Percentiles rank a stretch among this genome's conserved stretches.
These are phyloP conservation scores for Phyllosticta capitalensis DNA, from an alignment of 2,329 filamentous ascomycete genomes.

Conservation along the genomic window DNA sequence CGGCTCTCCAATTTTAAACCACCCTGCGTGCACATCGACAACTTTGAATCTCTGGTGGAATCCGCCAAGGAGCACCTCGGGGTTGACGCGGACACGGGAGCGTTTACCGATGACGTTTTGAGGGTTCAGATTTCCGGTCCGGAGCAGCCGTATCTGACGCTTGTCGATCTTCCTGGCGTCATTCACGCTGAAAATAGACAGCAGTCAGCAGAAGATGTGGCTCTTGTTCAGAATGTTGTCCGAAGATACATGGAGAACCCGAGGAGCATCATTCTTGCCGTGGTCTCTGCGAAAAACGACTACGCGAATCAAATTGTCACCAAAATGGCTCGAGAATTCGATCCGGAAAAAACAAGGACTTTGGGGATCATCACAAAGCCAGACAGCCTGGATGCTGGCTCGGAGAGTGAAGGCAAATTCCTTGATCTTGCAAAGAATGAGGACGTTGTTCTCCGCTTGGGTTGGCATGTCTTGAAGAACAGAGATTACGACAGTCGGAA, in stretches of 20 bases:
- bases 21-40: constrained; percentile 22
- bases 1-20: constrained; percentile 25
- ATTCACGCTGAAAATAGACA: constrained; percentile 24
- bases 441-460: constrained; percentile 33
- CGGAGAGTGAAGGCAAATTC: constrained; percentile 32
- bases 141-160: constrained; percentile 20
- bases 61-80: constrained; percentile 37
- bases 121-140: constrained; percentile 19
- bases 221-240: constrained; percentile 27
- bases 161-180: constrained; percentile 31
- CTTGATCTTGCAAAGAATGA: constrained; percentile 32
- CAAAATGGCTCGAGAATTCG: constrained; percentile 38
- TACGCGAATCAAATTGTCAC: constrained; percentile 49
- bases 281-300: constrained; percentile 34
- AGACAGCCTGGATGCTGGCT: constrained; percentile 33
- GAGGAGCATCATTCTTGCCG: constrained; percentile 51
- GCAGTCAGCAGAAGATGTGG: constrained; percentile 25
- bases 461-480: constrained; percentile 49
- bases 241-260: constrained; percentile 47
- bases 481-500: constrained; percentile 25
- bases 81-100: constrained; percentile 11
- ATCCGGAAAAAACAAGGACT: constrained; percentile 38
- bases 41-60: constrained; percentile 40
- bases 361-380: constrained; percentile 50
- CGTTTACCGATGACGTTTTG: constrained; percentile 19